Conservation (phyloP, 805 yeast species). For the Metschnikowia hibisci region DNA sequence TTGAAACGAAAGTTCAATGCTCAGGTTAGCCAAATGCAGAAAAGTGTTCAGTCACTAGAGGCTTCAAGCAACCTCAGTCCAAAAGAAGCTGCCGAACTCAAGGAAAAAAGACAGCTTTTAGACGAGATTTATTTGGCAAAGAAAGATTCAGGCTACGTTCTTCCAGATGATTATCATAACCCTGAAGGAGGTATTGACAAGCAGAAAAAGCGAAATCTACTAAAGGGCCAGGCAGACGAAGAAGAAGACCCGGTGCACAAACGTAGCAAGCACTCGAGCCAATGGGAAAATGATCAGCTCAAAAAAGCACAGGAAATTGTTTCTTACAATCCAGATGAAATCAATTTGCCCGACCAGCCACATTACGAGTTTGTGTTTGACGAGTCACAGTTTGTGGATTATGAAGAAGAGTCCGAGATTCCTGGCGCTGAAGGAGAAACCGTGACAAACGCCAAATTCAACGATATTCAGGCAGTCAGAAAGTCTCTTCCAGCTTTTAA, state of each 20-base stretch:
- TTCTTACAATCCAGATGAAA: conserved; percentile 32
- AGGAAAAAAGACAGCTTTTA: conserved; percentile 11
- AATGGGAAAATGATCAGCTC: conserved; percentile 56
- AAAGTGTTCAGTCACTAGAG: conserved; percentile 4
- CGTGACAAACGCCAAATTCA: conserved; percentile 4
- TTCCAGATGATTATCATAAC: conserved; percentile 58
- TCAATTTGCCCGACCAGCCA: conserved; percentile 38
- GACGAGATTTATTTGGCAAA: conserved; percentile 1
- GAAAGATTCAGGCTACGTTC: conserved; percentile 3
- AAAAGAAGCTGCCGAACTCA: conserved; percentile 10
- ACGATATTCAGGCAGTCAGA: conserved; percentile 47
- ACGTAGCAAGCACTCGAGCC: conserved; percentile 23
- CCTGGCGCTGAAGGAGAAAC: conserved; percentile 25
- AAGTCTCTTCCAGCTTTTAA: conserved; percentile 72
- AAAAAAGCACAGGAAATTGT: conserved; percentile 34
- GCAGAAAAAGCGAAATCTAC: conserved; percentile 49
- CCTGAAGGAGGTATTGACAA: conserved; percentile 51
- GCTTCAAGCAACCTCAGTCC: conserved; percentile 11
- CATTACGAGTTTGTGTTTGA: conserved; percentile 77
- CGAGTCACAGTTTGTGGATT: conserved; percentile 56
- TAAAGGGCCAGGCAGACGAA: conserved; percentile 27
- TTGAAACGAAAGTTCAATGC: conserved; percentile 8
- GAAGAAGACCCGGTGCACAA: conserved; percentile 20
- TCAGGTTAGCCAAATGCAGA: not conserved
- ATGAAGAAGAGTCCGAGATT: conserved; percentile 39